phyloP scores from a whole-genome alignment of 2,329 filamentous ascomycete genomes.

The Aotearoamyces nothofagi region DNA sequence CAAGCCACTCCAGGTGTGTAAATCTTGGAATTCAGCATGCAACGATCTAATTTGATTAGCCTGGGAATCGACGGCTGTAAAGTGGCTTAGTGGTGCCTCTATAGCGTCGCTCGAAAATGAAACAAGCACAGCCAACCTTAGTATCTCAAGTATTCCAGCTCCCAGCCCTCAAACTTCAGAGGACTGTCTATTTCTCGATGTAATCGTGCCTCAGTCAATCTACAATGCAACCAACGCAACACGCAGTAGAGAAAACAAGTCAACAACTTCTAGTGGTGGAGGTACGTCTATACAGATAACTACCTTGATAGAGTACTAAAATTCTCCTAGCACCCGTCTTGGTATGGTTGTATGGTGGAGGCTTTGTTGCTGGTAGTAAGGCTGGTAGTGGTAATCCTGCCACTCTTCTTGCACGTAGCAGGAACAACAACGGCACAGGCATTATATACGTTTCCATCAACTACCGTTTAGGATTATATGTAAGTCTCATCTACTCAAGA shows the following conservation, averaged over 20 bases:
- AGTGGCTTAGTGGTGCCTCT: conserved; percentile 6
- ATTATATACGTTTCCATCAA: conserved; percentile 20
- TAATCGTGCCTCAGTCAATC: conserved; percentile 25
- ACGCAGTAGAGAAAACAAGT: too few species aligned
- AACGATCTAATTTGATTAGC: conserved; percentile 1
- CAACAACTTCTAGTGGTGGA: too few species aligned
- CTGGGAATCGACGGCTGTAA: conserved; percentile 12
- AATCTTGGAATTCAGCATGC: background rate
- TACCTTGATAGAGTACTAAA: conserved; percentile 6
- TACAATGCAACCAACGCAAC: too few species aligned
- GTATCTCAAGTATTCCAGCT: conserved; percentile 4
- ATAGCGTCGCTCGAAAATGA: conserved; percentile 2
- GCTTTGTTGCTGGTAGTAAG: conserved; percentile 27
- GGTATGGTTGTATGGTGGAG: conserved; percentile 35
- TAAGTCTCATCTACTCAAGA: conserved; percentile 20
- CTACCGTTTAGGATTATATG: conserved; percentile 19
- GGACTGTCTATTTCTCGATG: conserved; percentile 30
- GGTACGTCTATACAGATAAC: too few species aligned
- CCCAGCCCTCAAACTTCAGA: conserved; percentile 16
- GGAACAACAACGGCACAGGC: conserved; percentile 19
- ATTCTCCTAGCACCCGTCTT: conserved; percentile 24
- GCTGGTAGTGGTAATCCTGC: conserved; percentile 21
- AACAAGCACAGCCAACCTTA: background rate
- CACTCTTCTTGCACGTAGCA: conserved; percentile 20
- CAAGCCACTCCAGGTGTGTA: conserved; percentile 16